Evolutionary conservation across 2,329 filamentous ascomycete species (phyloP).

Genomic region (Biscogniauxia mediterranea): DNA sequence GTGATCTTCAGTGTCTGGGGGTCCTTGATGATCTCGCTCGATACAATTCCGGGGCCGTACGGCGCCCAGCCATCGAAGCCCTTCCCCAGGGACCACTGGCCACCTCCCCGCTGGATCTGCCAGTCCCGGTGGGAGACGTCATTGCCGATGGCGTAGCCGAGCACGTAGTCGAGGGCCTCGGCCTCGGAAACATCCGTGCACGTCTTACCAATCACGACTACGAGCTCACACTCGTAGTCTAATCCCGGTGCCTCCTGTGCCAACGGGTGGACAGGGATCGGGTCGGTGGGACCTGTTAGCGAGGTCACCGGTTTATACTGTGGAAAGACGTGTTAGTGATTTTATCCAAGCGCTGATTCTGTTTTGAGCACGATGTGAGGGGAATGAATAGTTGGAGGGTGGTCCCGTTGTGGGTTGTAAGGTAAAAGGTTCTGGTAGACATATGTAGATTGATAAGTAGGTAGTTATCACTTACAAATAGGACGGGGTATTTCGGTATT

Average conservation of each 20-base stretch:
- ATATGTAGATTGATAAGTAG: neutral
- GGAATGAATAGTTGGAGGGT: neutral
- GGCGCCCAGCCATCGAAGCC: slow-evolving; percentile 76
- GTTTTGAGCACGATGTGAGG: neutral
- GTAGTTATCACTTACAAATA: slow-evolving; percentile 54
- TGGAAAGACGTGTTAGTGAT: slow-evolving; percentile 1
- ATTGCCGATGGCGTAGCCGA: slow-evolving; percentile 74
- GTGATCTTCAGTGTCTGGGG: slow-evolving; percentile 56
- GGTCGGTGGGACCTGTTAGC: slow-evolving; percentile 61
- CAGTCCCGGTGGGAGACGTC: slow-evolving; percentile 80
- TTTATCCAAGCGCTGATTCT: neutral
- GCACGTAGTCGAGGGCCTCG: slow-evolving; percentile 66
- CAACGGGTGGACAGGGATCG: slow-evolving; percentile 63
- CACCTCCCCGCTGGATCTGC: slow-evolving; percentile 66
- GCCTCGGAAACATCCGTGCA: slow-evolving; percentile 64
- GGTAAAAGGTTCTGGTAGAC: neutral
- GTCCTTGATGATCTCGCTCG: slow-evolving; percentile 51
- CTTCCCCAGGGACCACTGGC: slow-evolving; percentile 72
- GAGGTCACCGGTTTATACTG: slow-evolving; percentile 68
- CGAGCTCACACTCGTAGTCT: slow-evolving; percentile 80
- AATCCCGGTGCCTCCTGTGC: slow-evolving; percentile 65
- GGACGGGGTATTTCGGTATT: slow-evolving; percentile 66
- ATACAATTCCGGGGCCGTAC: slow-evolving; percentile 69
- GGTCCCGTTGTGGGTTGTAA: neutral
- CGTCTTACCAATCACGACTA: slow-evolving; percentile 68